These are phyloP conservation scores for Penstemon barbatus DNA, from an alignment of 257 asterid species.

Conservation along the genomic window DNA sequence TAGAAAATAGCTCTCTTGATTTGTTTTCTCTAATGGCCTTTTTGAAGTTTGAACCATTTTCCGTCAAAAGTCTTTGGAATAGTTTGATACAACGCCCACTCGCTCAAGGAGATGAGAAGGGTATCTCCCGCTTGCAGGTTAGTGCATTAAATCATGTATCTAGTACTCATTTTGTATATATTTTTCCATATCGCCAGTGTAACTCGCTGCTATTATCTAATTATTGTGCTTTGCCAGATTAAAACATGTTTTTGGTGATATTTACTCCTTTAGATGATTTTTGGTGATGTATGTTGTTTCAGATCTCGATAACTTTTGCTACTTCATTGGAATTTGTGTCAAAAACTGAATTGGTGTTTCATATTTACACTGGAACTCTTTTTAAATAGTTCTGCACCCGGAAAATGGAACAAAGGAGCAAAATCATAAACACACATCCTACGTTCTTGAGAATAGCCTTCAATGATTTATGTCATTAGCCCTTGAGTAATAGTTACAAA, in stretches of 20 bases:
- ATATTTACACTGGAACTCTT: not conserved
- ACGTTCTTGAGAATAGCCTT: too few species aligned
- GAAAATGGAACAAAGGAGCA: not conserved
- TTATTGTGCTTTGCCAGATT: not conserved
- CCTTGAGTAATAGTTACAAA: too few species aligned
- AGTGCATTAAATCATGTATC: constrained; percentile 3
- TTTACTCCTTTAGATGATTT: too few species aligned
- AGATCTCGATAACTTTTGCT: too few species aligned
- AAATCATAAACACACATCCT: not conserved
- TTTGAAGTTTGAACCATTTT: constrained; percentile 61
- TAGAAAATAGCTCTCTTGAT: constrained; percentile 53
- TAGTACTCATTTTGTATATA: not conserved
- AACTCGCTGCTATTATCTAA: not conserved
- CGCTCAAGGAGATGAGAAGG: constrained; percentile 48
- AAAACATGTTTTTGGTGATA: not conserved
- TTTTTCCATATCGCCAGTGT: not conserved
- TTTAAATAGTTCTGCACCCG: not conserved
- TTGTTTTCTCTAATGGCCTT: constrained; percentile 56
- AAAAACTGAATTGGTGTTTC: not conserved
- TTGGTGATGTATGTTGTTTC: too few species aligned
- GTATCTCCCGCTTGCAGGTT: constrained; percentile 58
- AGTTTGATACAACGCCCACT: constrained; percentile 52
- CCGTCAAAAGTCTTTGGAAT: constrained; percentile 49
- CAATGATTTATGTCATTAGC: too few species aligned
- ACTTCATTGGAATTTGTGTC: not conserved